Evolutionary conservation across 1,139 yeast species (phyloP), one percentile per base, ranked within the genome.

Genomic region (Saccharomyces hybrid): DNA sequence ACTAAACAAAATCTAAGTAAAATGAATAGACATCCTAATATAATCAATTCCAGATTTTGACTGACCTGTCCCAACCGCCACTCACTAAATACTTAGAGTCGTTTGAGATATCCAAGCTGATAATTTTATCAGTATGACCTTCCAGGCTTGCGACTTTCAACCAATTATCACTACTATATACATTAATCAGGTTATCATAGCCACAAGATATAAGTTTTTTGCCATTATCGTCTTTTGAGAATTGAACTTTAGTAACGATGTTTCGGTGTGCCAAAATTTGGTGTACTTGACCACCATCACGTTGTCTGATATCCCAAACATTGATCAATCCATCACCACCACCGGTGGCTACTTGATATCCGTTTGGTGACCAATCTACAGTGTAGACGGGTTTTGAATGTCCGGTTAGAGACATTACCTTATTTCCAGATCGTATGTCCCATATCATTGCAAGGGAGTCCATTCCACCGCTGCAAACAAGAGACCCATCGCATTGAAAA

Each of bases 351-450:
- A 90, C 64, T 53, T 85, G 84, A 61, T 78, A 77, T 0, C 96
- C 96, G 67, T 87, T 85, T 1, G 81, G 78, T 1, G 93, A 76
- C 85, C 95, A 91, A 59, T 82, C 91, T 49, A 84, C 67, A 1
- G 84, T 73, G 66, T 88, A 83, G 1, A 93, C 80, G 0, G 90
- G 89, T 55, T 83, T 79, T 5, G 81, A 78, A 67, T 93, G 99
- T 0, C 87, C 84, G 50, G 79, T 76, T 4, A 89, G 68, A 3
- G 77, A 71, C 67, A 81, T 75, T 2, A 88, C 76, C 0, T 83
- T 75, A 56, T 82, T 76, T 1, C 98, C 99, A 0, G 87, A 77
- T 53, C 99, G 73, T 51, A 93, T 67, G 70, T 93, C 99, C 98
- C 98, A 93, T 5, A 90, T 67, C 49, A 86, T 73, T 0, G 83